phyloP scores from a whole-genome alignment of 2,329 filamentous ascomycete genomes.

The Exophiala sideris region DNA sequence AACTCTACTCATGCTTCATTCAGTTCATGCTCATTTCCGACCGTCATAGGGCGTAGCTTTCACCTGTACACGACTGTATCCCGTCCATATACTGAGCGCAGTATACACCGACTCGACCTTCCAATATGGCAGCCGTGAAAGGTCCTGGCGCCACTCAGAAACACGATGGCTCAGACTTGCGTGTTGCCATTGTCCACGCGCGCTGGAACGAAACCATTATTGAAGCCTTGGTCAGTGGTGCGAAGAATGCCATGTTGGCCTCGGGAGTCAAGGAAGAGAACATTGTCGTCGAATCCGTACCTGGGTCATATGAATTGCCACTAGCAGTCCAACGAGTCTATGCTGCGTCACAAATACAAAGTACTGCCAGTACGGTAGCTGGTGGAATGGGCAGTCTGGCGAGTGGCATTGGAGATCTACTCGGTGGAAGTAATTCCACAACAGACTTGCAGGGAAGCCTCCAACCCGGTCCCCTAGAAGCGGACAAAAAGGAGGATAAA shows the following conservation, averaged over 20 bases:
- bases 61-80: background rate
- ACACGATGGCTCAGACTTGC: conserved; percentile 66
- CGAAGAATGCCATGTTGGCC: conserved; percentile 70
- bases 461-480: conserved; percentile 25
- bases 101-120: background rate
- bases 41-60: background rate
- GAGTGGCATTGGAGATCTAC: conserved; percentile 69
- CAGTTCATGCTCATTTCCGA: background rate
- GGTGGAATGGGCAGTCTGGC: conserved; percentile 48
- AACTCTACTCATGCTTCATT: background rate
- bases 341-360: conserved; percentile 81
- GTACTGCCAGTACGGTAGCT: conserved; percentile 43
- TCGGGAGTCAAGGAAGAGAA: conserved; percentile 83
- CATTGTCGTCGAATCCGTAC: conserved; percentile 84
- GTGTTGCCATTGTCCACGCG: conserved; percentile 92
- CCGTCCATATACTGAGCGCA: background rate
- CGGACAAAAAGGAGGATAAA: conserved; percentile 39
- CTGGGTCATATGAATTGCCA: conserved; percentile 91
- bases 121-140: conserved; percentile 55
- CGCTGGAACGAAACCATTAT: conserved; percentile 93
- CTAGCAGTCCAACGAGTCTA: conserved; percentile 86
- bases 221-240: conserved; percentile 75
- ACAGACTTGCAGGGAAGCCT: conserved; percentile 57
- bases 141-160: conserved; percentile 58
- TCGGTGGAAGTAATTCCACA: conserved; percentile 61